These are phyloP conservation scores for Escovopsis sp. DNA, from an alignment of 2,329 filamentous ascomycete species.

Conservation along the genomic window DNA sequence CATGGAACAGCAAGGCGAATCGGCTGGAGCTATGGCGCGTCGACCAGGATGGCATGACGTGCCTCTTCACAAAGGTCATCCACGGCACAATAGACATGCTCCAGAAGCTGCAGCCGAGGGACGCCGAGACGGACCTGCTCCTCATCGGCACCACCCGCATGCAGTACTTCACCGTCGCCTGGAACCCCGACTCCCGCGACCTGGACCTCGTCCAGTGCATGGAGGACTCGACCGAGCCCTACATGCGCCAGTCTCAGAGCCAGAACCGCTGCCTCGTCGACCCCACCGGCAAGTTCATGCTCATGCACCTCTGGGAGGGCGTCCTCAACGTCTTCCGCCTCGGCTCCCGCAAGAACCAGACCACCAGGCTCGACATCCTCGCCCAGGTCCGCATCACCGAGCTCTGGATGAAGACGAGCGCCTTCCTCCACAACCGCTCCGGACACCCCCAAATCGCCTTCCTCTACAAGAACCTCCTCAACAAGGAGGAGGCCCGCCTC, in stretches of 20 bases:
- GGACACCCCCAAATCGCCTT: conserved; percentile 43
- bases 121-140: conserved; percentile 64
- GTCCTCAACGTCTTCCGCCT: conserved; percentile 40
- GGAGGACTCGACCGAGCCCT: conserved; percentile 38
- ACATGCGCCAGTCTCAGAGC: conserved; percentile 64
- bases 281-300: conserved; percentile 50
- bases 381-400: conserved; percentile 42
- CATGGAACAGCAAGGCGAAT: conserved; percentile 54
- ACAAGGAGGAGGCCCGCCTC: conserved; percentile 37
- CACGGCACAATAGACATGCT: conserved; percentile 82
- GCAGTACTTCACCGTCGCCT: conserved; percentile 79
- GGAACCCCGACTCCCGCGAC: conserved; percentile 45
- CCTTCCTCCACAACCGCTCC: conserved; percentile 41
- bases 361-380: conserved; percentile 30
- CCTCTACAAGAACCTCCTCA: conserved; percentile 38
- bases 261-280: conserved; percentile 75
- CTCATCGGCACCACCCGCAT: conserved; percentile 85
- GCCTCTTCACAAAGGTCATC: conserved; percentile 54
- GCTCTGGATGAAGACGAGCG: conserved; percentile 42
- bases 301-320: conserved; percentile 44
- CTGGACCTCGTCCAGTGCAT: conserved; percentile 37
- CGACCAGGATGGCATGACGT: conserved; percentile 44
- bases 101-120: conserved; percentile 59
- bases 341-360: conserved; percentile 27
- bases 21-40: conserved; percentile 71